A percentile compares a stretch with the other conserved stretches of the same genome.
Conservation (phyloP, 352 stramenopile species). For the Lagenidium giganteum region DNA sequence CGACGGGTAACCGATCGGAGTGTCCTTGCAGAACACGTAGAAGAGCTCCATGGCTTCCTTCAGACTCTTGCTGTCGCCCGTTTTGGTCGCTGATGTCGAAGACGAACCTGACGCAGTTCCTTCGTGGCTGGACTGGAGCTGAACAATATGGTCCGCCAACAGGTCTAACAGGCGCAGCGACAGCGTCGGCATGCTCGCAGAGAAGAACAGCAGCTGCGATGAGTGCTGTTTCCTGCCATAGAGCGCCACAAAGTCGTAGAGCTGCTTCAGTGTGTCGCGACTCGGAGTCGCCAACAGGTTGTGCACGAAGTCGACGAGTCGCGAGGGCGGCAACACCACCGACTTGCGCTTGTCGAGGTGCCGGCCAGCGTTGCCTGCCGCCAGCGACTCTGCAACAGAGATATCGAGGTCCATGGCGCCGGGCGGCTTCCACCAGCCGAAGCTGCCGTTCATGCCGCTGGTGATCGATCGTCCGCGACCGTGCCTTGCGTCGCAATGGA, state of each 20-base stretch:
- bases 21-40: constrained; percentile 46
- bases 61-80: too few species aligned
- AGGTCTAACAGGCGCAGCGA: constrained; percentile 54
- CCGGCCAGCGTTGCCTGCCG: too few species aligned
- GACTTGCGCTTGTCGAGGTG: too few species aligned
- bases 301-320: constrained; percentile 27
- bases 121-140: too few species aligned
- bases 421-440: constrained; percentile 32
- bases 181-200: constrained; percentile 30
- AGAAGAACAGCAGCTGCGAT: constrained; percentile 34
- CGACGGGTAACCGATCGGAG: constrained; percentile 63
- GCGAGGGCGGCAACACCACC: constrained; percentile 13
- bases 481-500: too few species aligned
- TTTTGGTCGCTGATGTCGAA: too few species aligned
- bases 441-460: constrained; percentile 1
- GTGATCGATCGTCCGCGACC: too few species aligned
- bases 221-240: too few species aligned
- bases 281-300: constrained; percentile 33
- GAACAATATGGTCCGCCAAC: constrained; percentile 45
- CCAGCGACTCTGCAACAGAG: constrained; percentile 33
- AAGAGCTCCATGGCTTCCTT: constrained; percentile 28
- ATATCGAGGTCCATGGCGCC: constrained; percentile 38
- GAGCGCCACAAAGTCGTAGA: constrained; percentile 50
- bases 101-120: too few species aligned
- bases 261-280: constrained; percentile 19